phyloP scores from a whole-genome alignment of 257 asterid genomes.

The Schizonepeta tenuifolia region DNA sequence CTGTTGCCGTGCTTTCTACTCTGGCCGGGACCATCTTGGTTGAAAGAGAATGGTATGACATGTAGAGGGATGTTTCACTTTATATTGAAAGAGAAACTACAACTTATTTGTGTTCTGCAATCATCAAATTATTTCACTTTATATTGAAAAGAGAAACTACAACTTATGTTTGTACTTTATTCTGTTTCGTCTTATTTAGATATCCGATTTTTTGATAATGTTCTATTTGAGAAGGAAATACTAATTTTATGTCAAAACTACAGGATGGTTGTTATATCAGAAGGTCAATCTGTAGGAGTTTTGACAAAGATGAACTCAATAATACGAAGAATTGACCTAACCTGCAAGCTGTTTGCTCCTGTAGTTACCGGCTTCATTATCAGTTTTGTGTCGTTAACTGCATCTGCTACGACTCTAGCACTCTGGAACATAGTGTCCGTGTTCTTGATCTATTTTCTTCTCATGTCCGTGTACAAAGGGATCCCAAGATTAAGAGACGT shows the following conservation, averaged over 20 bases:
- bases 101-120: too few relatives aligned
- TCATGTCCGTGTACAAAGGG: slow-evolving; percentile 71
- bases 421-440: slow-evolving; percentile 76
- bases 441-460: slow-evolving; percentile 73
- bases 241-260: background rate
- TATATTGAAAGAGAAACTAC: too few relatives aligned
- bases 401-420: slow-evolving; percentile 73
- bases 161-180: background rate
- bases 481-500: slow-evolving; percentile 64
- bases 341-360: slow-evolving; percentile 82
- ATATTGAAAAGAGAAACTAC: background rate
- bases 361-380: slow-evolving; percentile 77
- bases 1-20: slow-evolving; percentile 79
- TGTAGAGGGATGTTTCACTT: background rate
- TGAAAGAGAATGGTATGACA: slow-evolving; percentile 85
- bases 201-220: background rate
- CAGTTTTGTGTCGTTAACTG: slow-evolving; percentile 77
- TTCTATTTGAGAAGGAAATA: background rate
- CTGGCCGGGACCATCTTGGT: slow-evolving; percentile 91
- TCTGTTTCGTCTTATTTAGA: background rate
- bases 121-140: too few relatives aligned
- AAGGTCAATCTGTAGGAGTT: slow-evolving; percentile 62
- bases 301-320: slow-evolving; percentile 77
- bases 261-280: slow-evolving; percentile 95
- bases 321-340: slow-evolving; percentile 80